phyloP scores from a whole-genome alignment of 371 early-diverging fungal species.

The Syncephalis fuscata region DNA sequence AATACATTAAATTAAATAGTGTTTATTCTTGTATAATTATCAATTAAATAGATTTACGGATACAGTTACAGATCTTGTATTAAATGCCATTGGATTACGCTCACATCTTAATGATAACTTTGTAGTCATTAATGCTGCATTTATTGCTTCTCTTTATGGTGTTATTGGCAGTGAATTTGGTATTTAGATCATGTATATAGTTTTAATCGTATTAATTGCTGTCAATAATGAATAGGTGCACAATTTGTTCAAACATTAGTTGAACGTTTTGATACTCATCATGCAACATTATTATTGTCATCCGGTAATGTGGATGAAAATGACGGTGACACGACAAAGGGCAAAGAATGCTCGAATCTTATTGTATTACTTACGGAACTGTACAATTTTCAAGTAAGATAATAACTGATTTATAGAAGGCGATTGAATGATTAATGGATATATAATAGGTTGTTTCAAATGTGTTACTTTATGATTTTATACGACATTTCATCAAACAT shows the following conservation, averaged over 20 bases:
- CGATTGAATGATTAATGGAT: too few relatives aligned
- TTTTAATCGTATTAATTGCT: background rate
- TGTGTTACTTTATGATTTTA: constrained; percentile 72
- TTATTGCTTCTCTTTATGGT: constrained; percentile 65
- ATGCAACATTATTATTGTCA: constrained; percentile 13
- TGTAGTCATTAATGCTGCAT: constrained; percentile 70
- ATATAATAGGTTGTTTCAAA: constrained; percentile 40
- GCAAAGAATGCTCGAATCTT: constrained; percentile 44
- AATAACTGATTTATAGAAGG: too few relatives aligned
- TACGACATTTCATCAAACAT: constrained; percentile 43
- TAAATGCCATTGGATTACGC: constrained; percentile 58
- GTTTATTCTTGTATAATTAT: background rate
- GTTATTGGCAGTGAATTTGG: constrained; percentile 74
- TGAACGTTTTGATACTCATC: constrained; percentile 50
- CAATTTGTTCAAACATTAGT: constrained; percentile 70
- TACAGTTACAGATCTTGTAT: constrained; percentile 55
- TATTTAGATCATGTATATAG: constrained; percentile 14
- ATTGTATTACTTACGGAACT: constrained; percentile 64
- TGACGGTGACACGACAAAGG: constrained; percentile 19
- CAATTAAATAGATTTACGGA: constrained; percentile 48
- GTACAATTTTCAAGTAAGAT: constrained; percentile 73
- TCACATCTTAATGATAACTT: constrained; percentile 78
- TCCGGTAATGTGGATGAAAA: constrained; percentile 7
- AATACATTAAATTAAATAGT: background rate
- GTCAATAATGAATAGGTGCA: constrained; percentile 31